Conservation (phyloP, 345 rosid genomes). For the Alliaria petiolata region DNA sequence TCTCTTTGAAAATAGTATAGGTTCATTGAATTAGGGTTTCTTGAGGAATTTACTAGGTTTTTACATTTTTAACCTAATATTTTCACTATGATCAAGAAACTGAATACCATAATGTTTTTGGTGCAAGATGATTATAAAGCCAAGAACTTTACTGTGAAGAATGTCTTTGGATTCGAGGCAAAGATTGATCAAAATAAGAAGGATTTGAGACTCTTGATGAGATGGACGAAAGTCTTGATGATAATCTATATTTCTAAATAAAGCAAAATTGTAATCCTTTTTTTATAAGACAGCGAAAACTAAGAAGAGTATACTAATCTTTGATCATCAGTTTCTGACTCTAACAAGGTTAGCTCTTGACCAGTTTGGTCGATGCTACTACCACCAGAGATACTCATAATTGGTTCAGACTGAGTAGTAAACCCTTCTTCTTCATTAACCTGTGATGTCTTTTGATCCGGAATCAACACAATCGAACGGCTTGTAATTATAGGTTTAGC, state of each 20-base stretch:
- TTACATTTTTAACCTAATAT: neutral
- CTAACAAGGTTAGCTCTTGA: conserved; percentile 27
- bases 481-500: conserved; percentile 29
- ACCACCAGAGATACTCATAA: conserved; percentile 20
- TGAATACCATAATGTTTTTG: neutral
- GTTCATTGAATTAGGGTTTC: conserved; percentile 1
- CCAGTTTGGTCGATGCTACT: conserved; percentile 18
- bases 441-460: conserved; percentile 28
- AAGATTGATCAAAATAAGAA: too few species aligned
- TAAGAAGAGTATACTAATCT: conserved; percentile 13
- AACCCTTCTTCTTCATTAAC: conserved; percentile 11
- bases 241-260: neutral
- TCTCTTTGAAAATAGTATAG: neutral
- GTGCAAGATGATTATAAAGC: neutral
- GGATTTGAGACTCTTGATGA: too few species aligned
- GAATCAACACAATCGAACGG: conserved; percentile 33
- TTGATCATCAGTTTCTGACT: conserved; percentile 29
- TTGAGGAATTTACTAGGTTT: neutral
- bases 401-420: conserved; percentile 28
- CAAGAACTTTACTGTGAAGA: neutral
- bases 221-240: too few species aligned
- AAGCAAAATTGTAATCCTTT: neutral
- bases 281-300: neutral
- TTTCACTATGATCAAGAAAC: neutral
- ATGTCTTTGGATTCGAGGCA: too few species aligned